Conservation (phyloP, 2,329 filamentous ascomycete species). For the Arachnomyces sp. region DNA sequence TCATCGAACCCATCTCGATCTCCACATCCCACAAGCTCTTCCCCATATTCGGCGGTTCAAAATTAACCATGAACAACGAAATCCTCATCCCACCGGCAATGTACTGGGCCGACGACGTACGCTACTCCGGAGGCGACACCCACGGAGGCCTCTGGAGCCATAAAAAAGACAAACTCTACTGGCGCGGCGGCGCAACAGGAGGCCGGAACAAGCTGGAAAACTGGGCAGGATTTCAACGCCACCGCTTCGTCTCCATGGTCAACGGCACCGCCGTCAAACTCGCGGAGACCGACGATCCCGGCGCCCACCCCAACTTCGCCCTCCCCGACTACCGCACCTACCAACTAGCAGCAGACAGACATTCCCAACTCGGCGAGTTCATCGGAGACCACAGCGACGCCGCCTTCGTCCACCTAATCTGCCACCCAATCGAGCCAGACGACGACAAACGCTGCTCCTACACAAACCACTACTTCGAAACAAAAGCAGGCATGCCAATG, state of each 20-base stretch:
- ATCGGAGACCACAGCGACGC: conserved; percentile 32
- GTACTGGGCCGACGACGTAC: conserved; percentile 39
- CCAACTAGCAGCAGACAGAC: conserved; percentile 22
- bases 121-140: conserved; percentile 34
- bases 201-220: conserved; percentile 44
- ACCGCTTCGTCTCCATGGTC: conserved; percentile 65
- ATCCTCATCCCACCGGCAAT: conserved; percentile 44
- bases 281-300: conserved; percentile 38
- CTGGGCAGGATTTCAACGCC: conserved; percentile 66
- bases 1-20: conserved; percentile 41
- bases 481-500: conserved; percentile 22
- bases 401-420: conserved; percentile 37
- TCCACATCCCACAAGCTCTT: conserved; percentile 37
- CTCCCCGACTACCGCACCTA: conserved; percentile 35
- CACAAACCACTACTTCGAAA: conserved; percentile 32
- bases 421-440: conserved; percentile 27
- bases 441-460: conserved; percentile 38
- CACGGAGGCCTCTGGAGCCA: conserved; percentile 34
- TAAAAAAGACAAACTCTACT: conserved; percentile 36
- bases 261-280: conserved; percentile 52
- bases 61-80: conserved; percentile 44
- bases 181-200: conserved; percentile 42
- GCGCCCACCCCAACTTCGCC: conserved; percentile 20
- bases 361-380: conserved; percentile 32
- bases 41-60: conserved; percentile 44